Base-by-base conservation (phyloP, 2,329 filamentous ascomycete genomes). In the Rhynchosporium graminicola region DNA sequence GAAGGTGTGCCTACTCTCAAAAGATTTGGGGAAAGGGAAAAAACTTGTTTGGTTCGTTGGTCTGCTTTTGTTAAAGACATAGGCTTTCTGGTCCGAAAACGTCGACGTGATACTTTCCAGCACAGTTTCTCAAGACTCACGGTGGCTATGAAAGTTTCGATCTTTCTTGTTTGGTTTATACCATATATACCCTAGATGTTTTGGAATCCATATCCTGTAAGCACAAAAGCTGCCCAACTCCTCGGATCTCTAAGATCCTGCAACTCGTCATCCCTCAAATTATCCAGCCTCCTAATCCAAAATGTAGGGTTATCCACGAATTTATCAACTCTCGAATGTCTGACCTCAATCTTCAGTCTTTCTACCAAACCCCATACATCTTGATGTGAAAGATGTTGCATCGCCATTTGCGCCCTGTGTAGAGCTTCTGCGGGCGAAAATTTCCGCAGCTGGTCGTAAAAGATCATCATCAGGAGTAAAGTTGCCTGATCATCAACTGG, bases 261-360 rank as follows among this genome's bases (percentile, higher is more conserved):
- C 9, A 58, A 28, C 9, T 58, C 56, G 3, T 58, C 56, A n/a
- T 50, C 56, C n/a, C 56, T 26, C 2, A 58, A 31, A 43, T 52
- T 51, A 33, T 59, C 57, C 15, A 59, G 57, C 36, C 47, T 59
- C n/a, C 57, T 8, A 26, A 59, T 59, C 57, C 57, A 59, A 28
- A 50, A 52, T 26, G n/a, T 36, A 3, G 43, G 57, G 52, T 59
- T 59, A 36, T 59, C 57, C n/a, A 59, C 57, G 12, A 48, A 59
- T 7, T 59, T 52, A 15, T 52, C 47, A 20, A 59, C 47, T 33
- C 47, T 59, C n/a, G 46, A 26, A 43, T 59, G 46, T 29, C n/a
- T 10, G 0, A 51, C 36, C 26, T 51, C 38, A 3, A 59, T 45
- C 47, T 59, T 59, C 46, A 59, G 15, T 28, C 28, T 51, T 36